Percentiles rank a stretch among this genome's conserved stretches.
These are phyloP conservation scores for Basidiobolus heterosporus DNA, from an alignment of 371 early-diverging fungal species.

Conservation along the genomic window DNA sequence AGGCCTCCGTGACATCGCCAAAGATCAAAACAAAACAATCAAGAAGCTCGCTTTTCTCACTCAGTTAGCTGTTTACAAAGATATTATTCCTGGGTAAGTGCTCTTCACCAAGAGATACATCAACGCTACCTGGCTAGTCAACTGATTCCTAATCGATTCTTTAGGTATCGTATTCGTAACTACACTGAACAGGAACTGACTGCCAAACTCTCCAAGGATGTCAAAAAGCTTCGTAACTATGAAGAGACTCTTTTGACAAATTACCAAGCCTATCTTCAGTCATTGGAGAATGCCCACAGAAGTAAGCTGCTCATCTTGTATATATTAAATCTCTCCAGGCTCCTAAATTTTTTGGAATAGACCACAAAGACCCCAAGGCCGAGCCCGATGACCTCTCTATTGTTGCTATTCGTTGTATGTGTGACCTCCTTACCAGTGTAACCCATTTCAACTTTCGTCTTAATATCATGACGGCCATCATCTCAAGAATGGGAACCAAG, in stretches of 20 bases:
- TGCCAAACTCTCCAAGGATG: conserved; percentile 70
- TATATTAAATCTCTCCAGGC: too few relatives aligned
- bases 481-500: conserved; percentile 43
- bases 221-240: conserved; percentile 65
- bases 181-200: conserved; percentile 62
- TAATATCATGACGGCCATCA: conserved; percentile 67
- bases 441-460: conserved; percentile 86
- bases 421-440: conserved; percentile 52
- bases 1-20: conserved; percentile 34
- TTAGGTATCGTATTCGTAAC: conserved; percentile 71
- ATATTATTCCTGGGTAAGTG: conserved; percentile 72
- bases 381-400: conserved; percentile 12
- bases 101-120: too few relatives aligned
- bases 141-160: background rate
- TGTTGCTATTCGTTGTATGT: conserved; percentile 52
- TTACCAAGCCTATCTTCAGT: conserved; percentile 70
- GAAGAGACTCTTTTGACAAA: conserved; percentile 63
- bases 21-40: conserved; percentile 32
- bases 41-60: conserved; percentile 62
- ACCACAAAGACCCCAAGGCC: conserved; percentile 10
- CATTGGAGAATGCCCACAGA: conserved; percentile 26
- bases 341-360: conserved; percentile 13
- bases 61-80: conserved; percentile 77
- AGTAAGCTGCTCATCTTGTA: conserved; percentile 8
- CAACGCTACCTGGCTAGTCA: background rate